Evolutionary conservation across 2,329 filamentous ascomycete species (phyloP), one percentile per base, ranked within the genome.

Genomic region (Calonectria fujianensis): DNA sequence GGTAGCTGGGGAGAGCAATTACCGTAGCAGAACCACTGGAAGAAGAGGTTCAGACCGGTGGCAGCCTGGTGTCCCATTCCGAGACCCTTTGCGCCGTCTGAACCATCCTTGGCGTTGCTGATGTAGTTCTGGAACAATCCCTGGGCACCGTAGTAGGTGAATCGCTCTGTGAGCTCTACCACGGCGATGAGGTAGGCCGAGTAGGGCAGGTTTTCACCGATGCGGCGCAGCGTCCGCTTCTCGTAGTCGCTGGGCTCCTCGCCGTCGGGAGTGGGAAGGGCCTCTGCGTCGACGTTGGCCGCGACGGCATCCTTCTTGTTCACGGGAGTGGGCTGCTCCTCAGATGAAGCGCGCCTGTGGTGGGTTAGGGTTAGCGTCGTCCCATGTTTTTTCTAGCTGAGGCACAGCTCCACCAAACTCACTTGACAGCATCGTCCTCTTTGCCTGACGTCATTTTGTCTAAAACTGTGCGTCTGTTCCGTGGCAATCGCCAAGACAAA

Each of bases 51-150:
- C 13, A 92, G 85, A 31, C 86, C 88, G 4, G 90, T 90, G 6
- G 90, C 90, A 29, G 87, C 87, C 69, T 88, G 87, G 78, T 92
- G 87, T 9, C 90, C 90, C 77, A 90, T 83, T 3, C 89, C 89
- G 14, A 93, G 83, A 52, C 90, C 91, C 80, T 88, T 89, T 4
- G 90, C 86, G 18, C 84, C 83, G 70, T 84, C 82, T 2, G 77
- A 57, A 0, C 86, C 86, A 7, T 84, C 77, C 11, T 80, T 73
- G 68, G 80, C 77, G 73, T 85, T 80, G 76, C 73, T 83, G 77
- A 91, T 86, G 80, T 91, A 91, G 82, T 91, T 91, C 77, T 91
- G 89, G 82, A 91, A 90, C 48, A 90, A 81, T 71, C 89, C 89
- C 64, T 86, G 86, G 72, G 89, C 75, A 63, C 73, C 65, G 31